Evolutionary conservation across 2,329 filamentous ascomycete genomes (phyloP).

Genomic region (Zalaria sp.): DNA sequence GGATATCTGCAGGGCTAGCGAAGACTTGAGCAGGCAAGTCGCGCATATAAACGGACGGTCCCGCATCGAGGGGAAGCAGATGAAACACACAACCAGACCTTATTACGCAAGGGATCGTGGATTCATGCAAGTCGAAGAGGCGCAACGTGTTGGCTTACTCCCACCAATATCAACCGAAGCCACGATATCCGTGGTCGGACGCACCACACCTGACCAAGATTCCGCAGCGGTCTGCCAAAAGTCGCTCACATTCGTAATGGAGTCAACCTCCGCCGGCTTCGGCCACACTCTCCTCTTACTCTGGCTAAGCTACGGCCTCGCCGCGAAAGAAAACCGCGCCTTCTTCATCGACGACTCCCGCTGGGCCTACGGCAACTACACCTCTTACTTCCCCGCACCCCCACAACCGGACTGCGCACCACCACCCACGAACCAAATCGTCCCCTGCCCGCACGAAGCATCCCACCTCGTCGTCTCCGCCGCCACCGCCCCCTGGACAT

Average conservation of each 20-base stretch:
- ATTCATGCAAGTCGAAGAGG: slow-evolving; percentile 63
- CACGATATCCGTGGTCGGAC: slow-evolving; percentile 7
- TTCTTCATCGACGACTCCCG: slow-evolving; percentile 79
- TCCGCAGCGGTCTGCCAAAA: slow-evolving; percentile 41
- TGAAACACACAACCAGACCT: slow-evolving; percentile 19
- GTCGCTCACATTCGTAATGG: slow-evolving; percentile 66
- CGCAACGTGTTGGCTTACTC: slow-evolving; percentile 50
- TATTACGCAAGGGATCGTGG: slow-evolving; percentile 52
- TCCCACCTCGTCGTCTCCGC: slow-evolving; percentile 61
- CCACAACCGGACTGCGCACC: slow-evolving; percentile 52
- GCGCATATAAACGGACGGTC: slow-evolving; percentile 15
- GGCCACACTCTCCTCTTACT: slow-evolving; percentile 64
- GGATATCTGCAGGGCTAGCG: slow-evolving; percentile 48
- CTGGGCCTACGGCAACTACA: slow-evolving; percentile 69
- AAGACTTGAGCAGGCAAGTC: slow-evolving; percentile 26
- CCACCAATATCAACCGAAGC: slow-evolving; percentile 24
- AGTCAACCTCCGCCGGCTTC: slow-evolving; percentile 59
- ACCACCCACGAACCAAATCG: slow-evolving; percentile 59
- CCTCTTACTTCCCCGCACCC: slow-evolving; percentile 55
- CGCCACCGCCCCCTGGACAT: slow-evolving; percentile 49
- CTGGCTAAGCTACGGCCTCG: slow-evolving; percentile 74
- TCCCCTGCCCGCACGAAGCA: slow-evolving; percentile 66
- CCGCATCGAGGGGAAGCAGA: slow-evolving; percentile 21
- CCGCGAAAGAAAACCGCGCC: slow-evolving; percentile 54
- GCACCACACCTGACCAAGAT: slow-evolving; percentile 7